A percentile compares a stretch with the other conserved stretches of the same genome.
These are phyloP conservation scores for Prinsepia uniflora DNA, from an alignment of 306 rosid species.

Conservation along the genomic window DNA sequence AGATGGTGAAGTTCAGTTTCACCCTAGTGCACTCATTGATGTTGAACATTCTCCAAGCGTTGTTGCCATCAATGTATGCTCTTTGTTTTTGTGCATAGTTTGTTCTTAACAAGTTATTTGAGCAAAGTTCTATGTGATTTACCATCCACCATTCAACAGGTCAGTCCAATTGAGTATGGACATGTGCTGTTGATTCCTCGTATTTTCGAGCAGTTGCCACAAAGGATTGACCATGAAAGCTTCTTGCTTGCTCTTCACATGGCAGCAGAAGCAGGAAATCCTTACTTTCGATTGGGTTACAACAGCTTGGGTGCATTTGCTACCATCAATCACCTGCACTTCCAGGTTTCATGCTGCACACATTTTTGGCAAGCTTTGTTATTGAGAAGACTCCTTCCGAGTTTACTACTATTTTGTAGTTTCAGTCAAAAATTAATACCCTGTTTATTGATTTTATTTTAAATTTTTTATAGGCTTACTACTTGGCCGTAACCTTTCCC, in stretches of 20 bases:
- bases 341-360: slow-evolving; percentile 53
- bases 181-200: slow-evolving; percentile 88
- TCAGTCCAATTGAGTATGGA: slow-evolving; percentile 93
- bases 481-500: slow-evolving; percentile 76
- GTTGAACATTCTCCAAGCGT: slow-evolving; percentile 67
- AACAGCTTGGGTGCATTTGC: slow-evolving; percentile 97
- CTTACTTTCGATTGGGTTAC: slow-evolving; percentile 82
- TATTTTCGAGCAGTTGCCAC: slow-evolving; percentile 70
- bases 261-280: slow-evolving; percentile 74
- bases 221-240: slow-evolving; percentile 80
- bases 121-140: neutral
- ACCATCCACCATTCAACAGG: slow-evolving; percentile 49
- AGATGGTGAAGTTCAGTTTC: slow-evolving; percentile 64
- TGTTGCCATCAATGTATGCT: slow-evolving; percentile 84
- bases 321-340: slow-evolving; percentile 97
- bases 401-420: neutral
- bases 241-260: slow-evolving; percentile 78
- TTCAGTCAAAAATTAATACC: neutral
- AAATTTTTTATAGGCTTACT: slow-evolving; percentile 59
- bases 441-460: slow-evolving; percentile 14
- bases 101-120: neutral
- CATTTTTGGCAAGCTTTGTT: neutral
- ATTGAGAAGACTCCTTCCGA: neutral
- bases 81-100: neutral
- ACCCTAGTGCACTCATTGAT: slow-evolving; percentile 70